These are phyloP conservation scores for Hanseniaspora taiwanica DNA, from an alignment of 805 yeast genomes.

Conservation along the genomic window DNA sequence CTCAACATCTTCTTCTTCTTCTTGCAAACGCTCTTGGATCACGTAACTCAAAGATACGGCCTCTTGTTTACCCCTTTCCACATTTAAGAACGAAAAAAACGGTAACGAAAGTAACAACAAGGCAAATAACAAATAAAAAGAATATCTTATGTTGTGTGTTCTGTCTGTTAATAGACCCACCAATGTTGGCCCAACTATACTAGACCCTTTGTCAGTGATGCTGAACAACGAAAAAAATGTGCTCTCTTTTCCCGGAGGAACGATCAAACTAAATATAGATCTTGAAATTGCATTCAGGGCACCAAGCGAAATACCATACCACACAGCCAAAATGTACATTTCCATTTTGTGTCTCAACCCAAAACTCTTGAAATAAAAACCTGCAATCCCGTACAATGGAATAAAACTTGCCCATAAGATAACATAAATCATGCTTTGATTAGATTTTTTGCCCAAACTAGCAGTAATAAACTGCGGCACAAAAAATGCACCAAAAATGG, in stretches of 20 bases:
- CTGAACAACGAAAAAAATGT: conserved; percentile 65
- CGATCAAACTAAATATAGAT: conserved; percentile 51
- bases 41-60: conserved; percentile 20
- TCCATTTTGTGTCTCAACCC: conserved; percentile 56
- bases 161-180: conserved; percentile 62
- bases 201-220: conserved; percentile 71
- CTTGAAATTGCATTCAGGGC: conserved; percentile 60
- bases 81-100: conserved; percentile 39
- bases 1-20: neutral
- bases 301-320: conserved; percentile 70
- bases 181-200: conserved; percentile 58
- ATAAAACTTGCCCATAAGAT: conserved; percentile 51
- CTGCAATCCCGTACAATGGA: conserved; percentile 60
- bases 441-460: conserved; percentile 30
- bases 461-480: conserved; percentile 34
- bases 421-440: conserved; percentile 35
- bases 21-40: neutral
- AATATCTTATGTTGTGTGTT: conserved; percentile 61
- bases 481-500: conserved; percentile 50
- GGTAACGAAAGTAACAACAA: conserved; percentile 45
- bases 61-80: conserved; percentile 48
- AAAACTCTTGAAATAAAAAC: conserved; percentile 39
- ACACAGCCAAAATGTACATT: conserved; percentile 52
- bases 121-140: conserved; percentile 49
- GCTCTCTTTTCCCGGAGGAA: conserved; percentile 65